These are phyloP conservation scores for Penicillium mononematosum DNA, from an alignment of 495 filamentous ascomycete genomes.

Conservation along the genomic window DNA sequence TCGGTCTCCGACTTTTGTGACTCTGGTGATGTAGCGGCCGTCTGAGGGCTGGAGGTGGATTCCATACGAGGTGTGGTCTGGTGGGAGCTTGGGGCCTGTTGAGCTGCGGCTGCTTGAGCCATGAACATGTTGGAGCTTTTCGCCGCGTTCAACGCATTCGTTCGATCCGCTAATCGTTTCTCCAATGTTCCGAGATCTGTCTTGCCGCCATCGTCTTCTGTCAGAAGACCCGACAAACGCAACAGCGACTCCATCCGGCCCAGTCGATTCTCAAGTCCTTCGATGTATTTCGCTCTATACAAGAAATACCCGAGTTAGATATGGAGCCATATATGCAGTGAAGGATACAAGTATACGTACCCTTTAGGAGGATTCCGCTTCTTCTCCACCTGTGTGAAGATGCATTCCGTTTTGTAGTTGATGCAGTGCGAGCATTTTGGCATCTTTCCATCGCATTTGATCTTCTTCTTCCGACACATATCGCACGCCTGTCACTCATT, in stretches of 20 bases:
- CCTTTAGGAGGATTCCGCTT: constrained; percentile 97
- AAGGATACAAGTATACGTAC: constrained; percentile 49
- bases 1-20: constrained; percentile 62
- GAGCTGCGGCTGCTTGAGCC: constrained; percentile 28
- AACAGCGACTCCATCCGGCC: constrained; percentile 91
- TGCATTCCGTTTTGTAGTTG: constrained; percentile 97
- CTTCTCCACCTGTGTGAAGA: constrained; percentile 98
- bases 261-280: constrained; percentile 91
- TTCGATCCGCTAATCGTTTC: constrained; percentile 72
- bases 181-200: constrained; percentile 88
- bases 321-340: neutral
- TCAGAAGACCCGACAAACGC: constrained; percentile 82
- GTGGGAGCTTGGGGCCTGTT: constrained; percentile 33
- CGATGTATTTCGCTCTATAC: constrained; percentile 86
- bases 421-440: constrained; percentile 93
- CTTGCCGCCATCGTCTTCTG: constrained; percentile 79
- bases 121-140: constrained; percentile 35
- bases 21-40: constrained; percentile 59
- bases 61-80: constrained; percentile 49
- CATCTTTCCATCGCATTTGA: constrained; percentile 97
- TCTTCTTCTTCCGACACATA: constrained; percentile 99
- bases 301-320: constrained; percentile 31
- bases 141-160: constrained; percentile 37
- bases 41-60: constrained; percentile 58
- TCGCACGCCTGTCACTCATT: constrained; percentile 73